phyloP scores from a whole-genome alignment of 306 rosid species.

The Lathyrus oleraceus region DNA sequence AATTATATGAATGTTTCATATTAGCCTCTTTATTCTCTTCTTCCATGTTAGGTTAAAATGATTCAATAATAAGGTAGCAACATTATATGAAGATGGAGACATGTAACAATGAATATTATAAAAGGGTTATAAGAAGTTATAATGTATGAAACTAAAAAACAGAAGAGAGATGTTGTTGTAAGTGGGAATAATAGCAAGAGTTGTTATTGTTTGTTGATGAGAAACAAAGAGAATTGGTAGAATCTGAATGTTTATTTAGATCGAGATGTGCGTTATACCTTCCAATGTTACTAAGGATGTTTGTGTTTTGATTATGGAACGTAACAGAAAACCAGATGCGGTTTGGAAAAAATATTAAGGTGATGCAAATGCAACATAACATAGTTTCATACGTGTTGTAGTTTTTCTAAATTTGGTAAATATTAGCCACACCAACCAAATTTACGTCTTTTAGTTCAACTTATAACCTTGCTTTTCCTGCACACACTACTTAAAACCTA shows the following conservation, averaged over 20 bases:
- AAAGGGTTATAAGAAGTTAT: constrained; percentile 13
- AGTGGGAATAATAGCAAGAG: constrained; percentile 39
- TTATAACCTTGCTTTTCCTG: too few species aligned
- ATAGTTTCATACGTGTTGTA: too few species aligned
- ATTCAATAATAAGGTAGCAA: background rate
- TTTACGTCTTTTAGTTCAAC: too few species aligned
- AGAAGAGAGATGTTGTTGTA: constrained; percentile 37
- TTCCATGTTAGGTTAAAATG: constrained; percentile 34
- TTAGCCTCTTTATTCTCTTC: constrained; percentile 29
- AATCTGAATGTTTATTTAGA: constrained; percentile 29
- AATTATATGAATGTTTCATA: constrained; percentile 32
- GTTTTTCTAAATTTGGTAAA: constrained; percentile 22
- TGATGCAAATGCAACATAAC: constrained; percentile 12
- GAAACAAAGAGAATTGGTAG: constrained; percentile 44
- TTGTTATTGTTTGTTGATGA: background rate
- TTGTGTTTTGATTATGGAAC: background rate
- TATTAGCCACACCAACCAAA: constrained; percentile 28
- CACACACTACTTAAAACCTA: too few species aligned
- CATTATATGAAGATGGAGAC: constrained; percentile 1
- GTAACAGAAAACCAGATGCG: background rate
- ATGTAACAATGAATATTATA: constrained; percentile 1
- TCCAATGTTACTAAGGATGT: constrained; percentile 1
- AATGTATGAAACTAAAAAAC: constrained; percentile 15
- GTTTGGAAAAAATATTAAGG: constrained; percentile 8
- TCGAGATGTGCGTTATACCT: constrained; percentile 54